phyloP scores from a whole-genome alignment of 176 grass and related monocot species.

The Oropetium thomaeum region DNA sequence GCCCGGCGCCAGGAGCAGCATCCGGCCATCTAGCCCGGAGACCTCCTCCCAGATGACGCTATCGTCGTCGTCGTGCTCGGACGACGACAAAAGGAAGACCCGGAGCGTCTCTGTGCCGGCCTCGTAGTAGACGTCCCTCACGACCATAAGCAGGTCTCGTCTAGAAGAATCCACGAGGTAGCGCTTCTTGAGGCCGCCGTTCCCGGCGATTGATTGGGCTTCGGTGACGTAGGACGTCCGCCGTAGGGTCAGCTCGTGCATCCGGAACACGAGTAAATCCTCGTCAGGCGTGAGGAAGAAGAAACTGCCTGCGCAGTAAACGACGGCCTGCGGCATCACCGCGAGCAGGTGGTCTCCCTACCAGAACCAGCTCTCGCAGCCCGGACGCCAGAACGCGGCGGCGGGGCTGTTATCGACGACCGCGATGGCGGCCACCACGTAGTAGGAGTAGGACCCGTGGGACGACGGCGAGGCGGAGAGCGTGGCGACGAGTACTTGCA shows the following conservation, averaged over 20 bases:
- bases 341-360: background rate
- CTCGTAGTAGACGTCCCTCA: conserved; percentile 17
- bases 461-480: conserved; percentile 27
- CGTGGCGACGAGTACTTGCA: conserved; percentile 22
- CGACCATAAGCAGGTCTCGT: conserved; percentile 31
- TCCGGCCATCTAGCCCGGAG: conserved; percentile 7
- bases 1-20: conserved; percentile 40
- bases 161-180: conserved; percentile 42
- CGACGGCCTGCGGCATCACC: conserved; percentile 7
- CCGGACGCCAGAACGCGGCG: conserved; percentile 29
- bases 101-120: background rate
- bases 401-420: background rate
- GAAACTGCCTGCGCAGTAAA: conserved; percentile 15
- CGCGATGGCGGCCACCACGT: conserved; percentile 38
- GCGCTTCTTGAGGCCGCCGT: too few species aligned
- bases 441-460: too few species aligned
- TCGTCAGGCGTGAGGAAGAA: conserved; percentile 16
- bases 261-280: background rate
- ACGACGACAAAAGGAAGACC: too few species aligned
- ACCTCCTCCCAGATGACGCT: conserved; percentile 10
- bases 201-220: too few species aligned
- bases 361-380: background rate
- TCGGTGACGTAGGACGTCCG: background rate
- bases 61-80: too few species aligned
- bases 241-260: too few species aligned